These are phyloP conservation scores for Dendrobium chrysotoxum DNA, from an alignment of 106 monocot genomes.

Conservation along the genomic window DNA sequence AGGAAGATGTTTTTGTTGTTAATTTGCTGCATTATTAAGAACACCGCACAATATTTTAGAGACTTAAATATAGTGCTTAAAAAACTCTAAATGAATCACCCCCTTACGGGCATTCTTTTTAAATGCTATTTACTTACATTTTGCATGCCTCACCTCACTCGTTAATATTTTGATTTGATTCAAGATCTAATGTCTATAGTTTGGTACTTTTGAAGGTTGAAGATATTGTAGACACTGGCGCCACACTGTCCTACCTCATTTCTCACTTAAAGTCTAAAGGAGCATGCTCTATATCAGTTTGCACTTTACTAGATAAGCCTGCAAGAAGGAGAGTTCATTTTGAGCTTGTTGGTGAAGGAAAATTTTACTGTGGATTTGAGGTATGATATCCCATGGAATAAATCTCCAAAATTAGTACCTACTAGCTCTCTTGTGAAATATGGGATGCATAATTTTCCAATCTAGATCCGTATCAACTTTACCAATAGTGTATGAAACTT, in stretches of 20 bases:
- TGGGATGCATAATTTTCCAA: neutral
- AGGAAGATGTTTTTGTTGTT: too few relatives aligned
- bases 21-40: too few relatives aligned
- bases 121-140: neutral
- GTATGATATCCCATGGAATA: constrained; percentile 17
- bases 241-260: constrained; percentile 63
- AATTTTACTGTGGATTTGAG: constrained; percentile 91
- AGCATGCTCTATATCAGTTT: constrained; percentile 72
- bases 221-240: constrained; percentile 91
- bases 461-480: neutral
- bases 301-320: constrained; percentile 87
- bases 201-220: constrained; percentile 56
- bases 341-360: constrained; percentile 70
- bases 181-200: neutral
- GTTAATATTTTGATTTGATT: neutral
- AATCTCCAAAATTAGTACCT: neutral
- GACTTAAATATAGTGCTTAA: too few relatives aligned
- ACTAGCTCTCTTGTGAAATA: neutral
- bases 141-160: neutral
- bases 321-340: constrained; percentile 62
- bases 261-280: constrained; percentile 72
- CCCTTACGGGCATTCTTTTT: too few relatives aligned
- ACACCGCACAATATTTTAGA: too few relatives aligned
- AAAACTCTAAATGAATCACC: too few relatives aligned
- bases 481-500: neutral